Evolutionary conservation across 805 yeast species (phyloP).

Genomic region (Candida krabiensis): DNA sequence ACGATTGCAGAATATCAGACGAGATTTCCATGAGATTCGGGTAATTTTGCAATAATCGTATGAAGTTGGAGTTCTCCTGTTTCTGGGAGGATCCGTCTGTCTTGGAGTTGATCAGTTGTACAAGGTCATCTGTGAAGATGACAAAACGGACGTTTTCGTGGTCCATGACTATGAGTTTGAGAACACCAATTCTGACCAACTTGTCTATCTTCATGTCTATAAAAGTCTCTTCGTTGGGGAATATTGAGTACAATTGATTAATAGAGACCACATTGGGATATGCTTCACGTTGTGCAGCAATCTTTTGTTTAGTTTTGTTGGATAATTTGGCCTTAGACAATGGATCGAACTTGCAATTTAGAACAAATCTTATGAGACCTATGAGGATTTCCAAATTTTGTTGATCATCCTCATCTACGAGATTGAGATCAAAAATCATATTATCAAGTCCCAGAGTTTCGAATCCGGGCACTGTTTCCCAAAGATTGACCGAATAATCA

Average conservation of each 20-base stretch:
- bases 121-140: slow-evolving; percentile 25
- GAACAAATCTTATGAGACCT: slow-evolving; percentile 19
- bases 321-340: slow-evolving; percentile 25
- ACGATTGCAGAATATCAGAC: slow-evolving; percentile 18
- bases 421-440: slow-evolving; percentile 9
- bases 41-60: slow-evolving; percentile 17
- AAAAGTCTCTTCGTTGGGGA: slow-evolving; percentile 45
- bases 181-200: slow-evolving; percentile 34
- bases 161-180: slow-evolving; percentile 30
- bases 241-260: slow-evolving; percentile 51
- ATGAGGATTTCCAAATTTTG: slow-evolving; percentile 14
- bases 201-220: slow-evolving; percentile 48
- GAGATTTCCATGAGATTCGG: slow-evolving; percentile 26
- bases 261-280: slow-evolving; percentile 43
- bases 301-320: slow-evolving; percentile 18
- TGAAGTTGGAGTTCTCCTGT: slow-evolving; percentile 15
- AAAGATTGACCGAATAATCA: slow-evolving; percentile 18
- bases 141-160: slow-evolving; percentile 23
- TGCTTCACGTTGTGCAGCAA: slow-evolving; percentile 15
- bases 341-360: slow-evolving; percentile 21
- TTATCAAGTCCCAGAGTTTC: slow-evolving; percentile 6
- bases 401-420: slow-evolving; percentile 17
- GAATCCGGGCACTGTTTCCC: slow-evolving; percentile 12
- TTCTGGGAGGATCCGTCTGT: not conserved
- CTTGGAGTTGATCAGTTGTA: slow-evolving; percentile 10